Evolutionary conservation across 2,329 filamentous ascomycete genomes (phyloP).

Genomic region (Cladosporium phlei): DNA sequence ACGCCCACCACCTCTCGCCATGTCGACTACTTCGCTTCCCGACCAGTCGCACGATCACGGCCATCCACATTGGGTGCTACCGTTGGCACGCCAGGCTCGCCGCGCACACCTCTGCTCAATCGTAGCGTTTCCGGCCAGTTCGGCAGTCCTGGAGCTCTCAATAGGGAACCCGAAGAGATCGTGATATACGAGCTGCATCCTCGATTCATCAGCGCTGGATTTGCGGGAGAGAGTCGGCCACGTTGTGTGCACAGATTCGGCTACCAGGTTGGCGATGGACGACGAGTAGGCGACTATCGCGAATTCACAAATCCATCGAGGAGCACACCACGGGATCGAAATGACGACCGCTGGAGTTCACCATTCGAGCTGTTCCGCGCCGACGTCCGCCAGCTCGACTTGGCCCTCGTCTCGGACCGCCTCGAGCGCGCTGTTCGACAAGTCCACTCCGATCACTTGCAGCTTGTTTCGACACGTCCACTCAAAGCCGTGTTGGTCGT

Average conservation of each 20-base stretch:
- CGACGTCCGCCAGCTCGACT: constrained; percentile 67
- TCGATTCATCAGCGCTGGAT: constrained; percentile 73
- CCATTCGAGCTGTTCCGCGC: constrained; percentile 72
- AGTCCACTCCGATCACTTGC: constrained; percentile 70
- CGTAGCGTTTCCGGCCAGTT: constrained; percentile 56
- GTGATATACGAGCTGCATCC: constrained; percentile 79
- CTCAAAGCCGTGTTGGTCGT: constrained; percentile 68
- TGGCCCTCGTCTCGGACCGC: constrained; percentile 79
- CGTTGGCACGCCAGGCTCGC: constrained; percentile 50
- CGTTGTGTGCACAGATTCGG: constrained; percentile 63
- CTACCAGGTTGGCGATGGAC: not conserved
- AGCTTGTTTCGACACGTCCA: constrained; percentile 52
- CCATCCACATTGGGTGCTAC: constrained; percentile 20
- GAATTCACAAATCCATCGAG: constrained; percentile 35
- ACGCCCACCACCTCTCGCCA: not conserved
- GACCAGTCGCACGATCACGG: constrained; percentile 7
- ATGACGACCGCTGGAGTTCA: constrained; percentile 49
- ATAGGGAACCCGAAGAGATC: constrained; percentile 69
- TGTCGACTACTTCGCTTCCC: constrained; percentile 11
- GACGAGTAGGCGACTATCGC: constrained; percentile 71
- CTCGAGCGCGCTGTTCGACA: constrained; percentile 78
- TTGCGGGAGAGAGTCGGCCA: constrained; percentile 75
- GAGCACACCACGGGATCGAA: constrained; percentile 27
- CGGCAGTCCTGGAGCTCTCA: constrained; percentile 53
- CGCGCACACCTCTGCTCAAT: constrained; percentile 55